These are phyloP conservation scores for Neurospora sp. DNA, from an alignment of 495 filamentous ascomycete genomes.

Conservation along the genomic window DNA sequence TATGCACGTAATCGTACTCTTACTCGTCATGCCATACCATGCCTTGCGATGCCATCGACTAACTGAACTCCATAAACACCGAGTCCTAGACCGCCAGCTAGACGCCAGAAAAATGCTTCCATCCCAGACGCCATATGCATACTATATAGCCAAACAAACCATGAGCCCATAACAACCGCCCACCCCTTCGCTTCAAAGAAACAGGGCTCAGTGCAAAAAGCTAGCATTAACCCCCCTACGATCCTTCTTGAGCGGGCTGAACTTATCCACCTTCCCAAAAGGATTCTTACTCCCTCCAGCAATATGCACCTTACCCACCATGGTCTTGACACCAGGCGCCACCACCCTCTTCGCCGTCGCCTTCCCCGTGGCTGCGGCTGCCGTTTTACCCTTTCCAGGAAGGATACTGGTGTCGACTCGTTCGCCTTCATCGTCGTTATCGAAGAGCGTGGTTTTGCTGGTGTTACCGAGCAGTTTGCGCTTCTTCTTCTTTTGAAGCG, in stretches of 20 bases:
- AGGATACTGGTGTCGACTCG: constrained; percentile 23
- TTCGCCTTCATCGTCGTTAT: constrained; percentile 59
- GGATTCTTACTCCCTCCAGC: constrained; percentile 27
- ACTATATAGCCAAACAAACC: not conserved
- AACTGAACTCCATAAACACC: not conserved
- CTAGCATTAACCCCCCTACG: constrained; percentile 48
- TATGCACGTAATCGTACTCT: not conserved
- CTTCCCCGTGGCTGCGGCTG: not conserved
- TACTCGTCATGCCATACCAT: not conserved
- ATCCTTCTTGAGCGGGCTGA: constrained; percentile 78
- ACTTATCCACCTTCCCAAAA: constrained; percentile 36
- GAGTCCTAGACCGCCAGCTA: not conserved
- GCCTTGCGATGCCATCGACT: not conserved
- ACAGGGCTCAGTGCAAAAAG: constrained; percentile 39
- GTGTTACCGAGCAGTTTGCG: constrained; percentile 55
- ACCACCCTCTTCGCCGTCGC: constrained; percentile 21
- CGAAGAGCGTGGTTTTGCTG: constrained; percentile 53
- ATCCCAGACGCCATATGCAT: constrained; percentile 2
- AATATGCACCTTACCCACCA: constrained; percentile 6
- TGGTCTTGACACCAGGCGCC: constrained; percentile 9
- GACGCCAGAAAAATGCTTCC: not conserved
- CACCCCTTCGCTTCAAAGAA: not conserved
- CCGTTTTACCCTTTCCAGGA: constrained; percentile 11
- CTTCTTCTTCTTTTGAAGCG: constrained; percentile 58
- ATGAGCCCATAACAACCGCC: not conserved